Evolutionary conservation across 768 basidiomycete genomes (phyloP).

Genomic region (Serendipita vermifera): DNA sequence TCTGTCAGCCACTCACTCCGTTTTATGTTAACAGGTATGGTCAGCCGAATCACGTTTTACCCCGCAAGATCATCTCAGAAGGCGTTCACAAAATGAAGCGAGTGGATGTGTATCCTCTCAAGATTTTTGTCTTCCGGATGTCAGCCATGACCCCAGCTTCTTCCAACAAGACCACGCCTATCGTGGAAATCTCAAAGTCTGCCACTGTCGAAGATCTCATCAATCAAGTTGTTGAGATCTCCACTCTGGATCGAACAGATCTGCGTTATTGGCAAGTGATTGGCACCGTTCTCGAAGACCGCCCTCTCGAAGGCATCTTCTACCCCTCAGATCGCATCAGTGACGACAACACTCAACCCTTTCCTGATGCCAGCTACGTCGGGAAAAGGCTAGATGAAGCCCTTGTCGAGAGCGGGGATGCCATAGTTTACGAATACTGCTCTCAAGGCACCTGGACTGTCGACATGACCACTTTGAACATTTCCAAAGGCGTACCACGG

Average conservation of each 20-base stretch:
- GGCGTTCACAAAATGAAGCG: slow-evolving; percentile 37
- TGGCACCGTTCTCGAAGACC: slow-evolving; percentile 14
- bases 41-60: slow-evolving; percentile 37
- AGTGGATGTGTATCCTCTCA: slow-evolving; percentile 63
- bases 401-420: slow-evolving; percentile 47
- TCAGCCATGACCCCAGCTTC: slow-evolving; percentile 22
- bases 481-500: slow-evolving; percentile 9
- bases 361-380: slow-evolving; percentile 23
- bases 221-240: slow-evolving; percentile 32
- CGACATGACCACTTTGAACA: neutral
- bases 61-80: slow-evolving; percentile 52
- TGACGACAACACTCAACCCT: slow-evolving; percentile 1
- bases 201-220: slow-evolving; percentile 35
- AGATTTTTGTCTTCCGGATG: slow-evolving; percentile 44
- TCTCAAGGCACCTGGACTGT: slow-evolving; percentile 45
- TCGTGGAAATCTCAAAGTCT: slow-evolving; percentile 38
- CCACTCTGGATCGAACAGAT: slow-evolving; percentile 17
- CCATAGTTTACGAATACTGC: slow-evolving; percentile 67
- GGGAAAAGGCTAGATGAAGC: slow-evolving; percentile 28
- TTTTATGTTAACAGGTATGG: slow-evolving; percentile 51
- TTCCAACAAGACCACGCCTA: slow-evolving; percentile 22
- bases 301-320: slow-evolving; percentile 21
- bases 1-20: slow-evolving; percentile 6
- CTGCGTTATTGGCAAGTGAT: slow-evolving; percentile 15
- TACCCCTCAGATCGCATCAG: slow-evolving; percentile 13